Conservation (phyloP, 2,329 filamentous ascomycete genomes). For the Cladosporium sp. region DNA sequence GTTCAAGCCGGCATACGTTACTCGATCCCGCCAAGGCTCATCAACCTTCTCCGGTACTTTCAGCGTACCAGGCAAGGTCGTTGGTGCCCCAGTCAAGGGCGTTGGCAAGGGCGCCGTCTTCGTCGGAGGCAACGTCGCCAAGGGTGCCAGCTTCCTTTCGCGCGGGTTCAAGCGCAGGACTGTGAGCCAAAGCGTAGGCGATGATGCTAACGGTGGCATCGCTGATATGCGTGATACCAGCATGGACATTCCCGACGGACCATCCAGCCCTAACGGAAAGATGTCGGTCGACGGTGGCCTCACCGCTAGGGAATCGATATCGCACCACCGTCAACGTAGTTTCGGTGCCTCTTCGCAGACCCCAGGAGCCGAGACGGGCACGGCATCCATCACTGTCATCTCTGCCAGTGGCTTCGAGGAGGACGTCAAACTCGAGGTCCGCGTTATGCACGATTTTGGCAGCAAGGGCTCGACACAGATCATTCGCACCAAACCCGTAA, state of each 20-base stretch:
- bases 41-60: constrained; percentile 94
- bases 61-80: constrained; percentile 80
- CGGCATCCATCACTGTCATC: constrained; percentile 77
- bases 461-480: constrained; percentile 71
- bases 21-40: constrained; percentile 81
- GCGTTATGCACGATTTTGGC: constrained; percentile 42
- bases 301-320: constrained; percentile 24
- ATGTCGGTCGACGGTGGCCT: constrained; percentile 30
- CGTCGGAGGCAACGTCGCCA: constrained; percentile 78
- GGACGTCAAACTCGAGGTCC: constrained; percentile 41
- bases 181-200: constrained; percentile 50
- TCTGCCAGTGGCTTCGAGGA: constrained; percentile 73
- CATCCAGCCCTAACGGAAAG: constrained; percentile 29
- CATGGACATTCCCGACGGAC: constrained; percentile 31
- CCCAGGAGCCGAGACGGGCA: constrained; percentile 64
- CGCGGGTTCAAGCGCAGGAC: constrained; percentile 78
- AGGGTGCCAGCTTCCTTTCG: constrained; percentile 86
- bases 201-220: constrained; percentile 25
- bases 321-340: constrained; percentile 51
- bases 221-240: constrained; percentile 33
- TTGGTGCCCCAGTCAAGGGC: constrained; percentile 94
- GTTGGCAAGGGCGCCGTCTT: constrained; percentile 72
- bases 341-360: constrained; percentile 37
- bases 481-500: constrained; percentile 90
- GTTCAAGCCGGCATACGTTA: constrained; percentile 92